Evolutionary conservation across 257 asterid species (phyloP).

Genomic region (Scutellaria barbata): DNA sequence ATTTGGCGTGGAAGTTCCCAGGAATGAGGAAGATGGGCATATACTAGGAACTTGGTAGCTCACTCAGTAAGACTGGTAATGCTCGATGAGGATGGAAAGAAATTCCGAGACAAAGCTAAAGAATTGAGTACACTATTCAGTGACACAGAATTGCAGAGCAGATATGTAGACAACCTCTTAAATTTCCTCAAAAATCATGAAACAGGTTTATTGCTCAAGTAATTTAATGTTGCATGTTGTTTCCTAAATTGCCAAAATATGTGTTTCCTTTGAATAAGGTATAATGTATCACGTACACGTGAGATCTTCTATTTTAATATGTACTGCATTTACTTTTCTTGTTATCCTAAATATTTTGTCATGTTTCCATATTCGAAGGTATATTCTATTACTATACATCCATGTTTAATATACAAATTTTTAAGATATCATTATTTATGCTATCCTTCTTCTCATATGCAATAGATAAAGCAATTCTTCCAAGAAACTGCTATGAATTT

Average conservation of each 20-base stretch:
- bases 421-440: no score
- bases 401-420: no score
- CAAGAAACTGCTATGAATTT: neutral
- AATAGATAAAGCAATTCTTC: neutral
- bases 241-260: no score
- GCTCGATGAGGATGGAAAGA: constrained; percentile 31
- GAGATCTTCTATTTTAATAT: no score
- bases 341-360: no score
- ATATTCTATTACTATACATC: no score
- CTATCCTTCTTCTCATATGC: neutral
- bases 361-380: no score
- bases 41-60: constrained; percentile 39
- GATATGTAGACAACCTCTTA: constrained; percentile 28
- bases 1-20: constrained; percentile 32
- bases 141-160: constrained; percentile 20
- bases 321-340: no score
- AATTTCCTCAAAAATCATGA: constrained; percentile 30
- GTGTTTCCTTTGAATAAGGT: no score
- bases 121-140: constrained; percentile 34
- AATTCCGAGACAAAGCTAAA: constrained; percentile 31
- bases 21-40: constrained; percentile 44
- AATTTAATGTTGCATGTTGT: no score
- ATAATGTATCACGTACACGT: no score
- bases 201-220: no score
- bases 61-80: constrained; percentile 39